Percentiles rank a stretch among this genome's conserved stretches.
phyloP scores from a whole-genome alignment of 768 basidiomycete genomes.

The Tricholomella constricta region DNA sequence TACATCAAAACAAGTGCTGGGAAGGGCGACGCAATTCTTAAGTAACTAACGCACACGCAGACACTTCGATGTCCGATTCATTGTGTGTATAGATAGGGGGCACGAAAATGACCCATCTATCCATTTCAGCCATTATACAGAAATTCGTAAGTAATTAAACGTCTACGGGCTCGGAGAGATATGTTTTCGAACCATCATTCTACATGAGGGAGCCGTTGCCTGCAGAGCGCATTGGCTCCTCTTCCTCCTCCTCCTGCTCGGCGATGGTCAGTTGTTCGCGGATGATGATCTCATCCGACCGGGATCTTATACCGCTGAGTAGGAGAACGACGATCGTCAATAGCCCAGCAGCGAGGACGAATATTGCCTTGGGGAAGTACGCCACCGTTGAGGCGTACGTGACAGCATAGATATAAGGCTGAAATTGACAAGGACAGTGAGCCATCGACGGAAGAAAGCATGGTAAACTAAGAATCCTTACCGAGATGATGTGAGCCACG shows the following conservation, averaged over 20 bases:
- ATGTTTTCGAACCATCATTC: too few relatives aligned
- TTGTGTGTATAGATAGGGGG: too few relatives aligned
- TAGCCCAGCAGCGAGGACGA: slow-evolving; percentile 59
- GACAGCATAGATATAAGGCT: slow-evolving; percentile 72
- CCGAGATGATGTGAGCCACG: slow-evolving; percentile 62
- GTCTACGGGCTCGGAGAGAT: too few relatives aligned
- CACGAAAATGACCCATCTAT: too few relatives aligned
- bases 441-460: background rate
- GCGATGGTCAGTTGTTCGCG: slow-evolving; percentile 3
- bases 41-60: too few relatives aligned
- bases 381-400: slow-evolving; percentile 68
- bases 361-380: slow-evolving; percentile 68
- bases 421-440: background rate
- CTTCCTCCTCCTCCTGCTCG: slow-evolving; percentile 5
- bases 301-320: slow-evolving; percentile 39
- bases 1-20: too few relatives aligned
- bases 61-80: too few relatives aligned
- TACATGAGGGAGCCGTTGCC: background rate
- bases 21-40: too few relatives aligned
- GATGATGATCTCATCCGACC: slow-evolving; percentile 13
- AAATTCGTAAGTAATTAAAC: too few relatives aligned
- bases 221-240: background rate
- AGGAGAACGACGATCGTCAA: slow-evolving; percentile 50
- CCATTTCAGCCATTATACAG: too few relatives aligned
- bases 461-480: slow-evolving; percentile 23